A percentile compares a stretch with the other conserved stretches of the same genome.
These are phyloP conservation scores for Rhynchospora tenuis DNA, from an alignment of 176 grass and related monocot genomes.

Conservation along the genomic window DNA sequence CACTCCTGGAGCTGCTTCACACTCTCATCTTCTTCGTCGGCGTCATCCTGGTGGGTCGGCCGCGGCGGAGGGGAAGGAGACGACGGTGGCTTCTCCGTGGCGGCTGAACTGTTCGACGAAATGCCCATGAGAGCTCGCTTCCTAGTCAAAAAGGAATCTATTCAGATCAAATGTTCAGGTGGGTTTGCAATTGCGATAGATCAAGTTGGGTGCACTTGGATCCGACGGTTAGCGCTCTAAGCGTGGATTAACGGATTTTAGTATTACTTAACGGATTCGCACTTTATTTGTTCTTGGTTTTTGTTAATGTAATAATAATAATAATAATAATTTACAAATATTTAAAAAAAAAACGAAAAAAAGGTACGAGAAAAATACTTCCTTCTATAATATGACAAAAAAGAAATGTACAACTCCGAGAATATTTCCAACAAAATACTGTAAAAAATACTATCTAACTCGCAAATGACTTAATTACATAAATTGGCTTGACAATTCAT, in stretches of 20 bases:
- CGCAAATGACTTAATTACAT: background rate
- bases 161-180: background rate
- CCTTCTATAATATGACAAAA: too few species aligned
- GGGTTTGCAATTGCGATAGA: background rate
- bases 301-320: too few species aligned
- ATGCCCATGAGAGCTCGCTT: slow-evolving; percentile 28
- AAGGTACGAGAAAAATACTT: too few species aligned
- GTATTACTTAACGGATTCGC: background rate
- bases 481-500: background rate
- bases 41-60: slow-evolving; percentile 37
- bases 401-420: too few species aligned
- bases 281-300: too few species aligned
- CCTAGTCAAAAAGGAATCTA: background rate
- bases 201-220: background rate
- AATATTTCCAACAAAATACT: too few species aligned
- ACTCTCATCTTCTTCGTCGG: slow-evolving; percentile 76
- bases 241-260: background rate
- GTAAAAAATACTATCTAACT: too few species aligned
- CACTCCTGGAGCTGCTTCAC: slow-evolving; percentile 96
- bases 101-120: slow-evolving; percentile 26
- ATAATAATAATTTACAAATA: too few species aligned
- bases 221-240: background rate
- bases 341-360: too few species aligned
- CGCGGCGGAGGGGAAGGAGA: slow-evolving; percentile 2
- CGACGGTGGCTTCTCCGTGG: slow-evolving; percentile 18